A percentile compares a stretch with the other conserved stretches of the same genome.
Evolutionary conservation across 2,329 filamentous ascomycete genomes (phyloP).

Genomic region (Claviceps maximensis): DNA sequence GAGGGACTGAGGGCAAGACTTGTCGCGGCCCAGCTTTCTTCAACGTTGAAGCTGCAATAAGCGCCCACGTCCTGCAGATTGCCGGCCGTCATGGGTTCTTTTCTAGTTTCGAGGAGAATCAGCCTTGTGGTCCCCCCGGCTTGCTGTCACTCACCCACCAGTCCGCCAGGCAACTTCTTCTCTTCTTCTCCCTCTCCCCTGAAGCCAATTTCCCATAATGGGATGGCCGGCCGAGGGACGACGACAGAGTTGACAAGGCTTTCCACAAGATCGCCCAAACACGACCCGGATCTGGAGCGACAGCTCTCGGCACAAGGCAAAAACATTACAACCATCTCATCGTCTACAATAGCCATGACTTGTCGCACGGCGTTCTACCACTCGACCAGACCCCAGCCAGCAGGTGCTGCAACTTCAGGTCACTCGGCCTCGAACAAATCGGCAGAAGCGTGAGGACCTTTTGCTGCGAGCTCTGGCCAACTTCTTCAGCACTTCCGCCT

Average conservation of each 20-base stretch:
- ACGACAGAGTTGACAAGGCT: neutral
- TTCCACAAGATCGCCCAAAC: neutral
- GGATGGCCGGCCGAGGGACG: neutral
- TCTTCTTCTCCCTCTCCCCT: no score
- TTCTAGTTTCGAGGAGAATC: slow-evolving; percentile 3
- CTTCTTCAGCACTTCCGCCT: no score
- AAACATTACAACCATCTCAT: neutral
- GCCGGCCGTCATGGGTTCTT: no score
- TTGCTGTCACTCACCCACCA: neutral
- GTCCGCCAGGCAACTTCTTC: neutral
- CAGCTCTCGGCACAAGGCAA: slow-evolving; percentile 1
- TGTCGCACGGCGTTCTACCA: neutral
- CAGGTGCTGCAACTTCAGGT: slow-evolving; percentile 1
- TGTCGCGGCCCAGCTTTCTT: no score
- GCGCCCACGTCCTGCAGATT: neutral
- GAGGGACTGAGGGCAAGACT: no score
- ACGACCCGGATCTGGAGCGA: neutral
- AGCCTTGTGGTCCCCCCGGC: slow-evolving; percentile 4
- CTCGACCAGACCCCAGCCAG: neutral
- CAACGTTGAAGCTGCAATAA: neutral
- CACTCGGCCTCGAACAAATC: neutral
- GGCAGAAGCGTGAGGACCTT: neutral
- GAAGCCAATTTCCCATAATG: neutral
- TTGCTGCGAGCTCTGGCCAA: neutral
- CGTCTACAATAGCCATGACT: neutral